Evolutionary conservation across 2,329 filamentous ascomycete species (phyloP), one percentile per base, ranked within the genome.

Genomic region (Hysterium pulicare): DNA sequence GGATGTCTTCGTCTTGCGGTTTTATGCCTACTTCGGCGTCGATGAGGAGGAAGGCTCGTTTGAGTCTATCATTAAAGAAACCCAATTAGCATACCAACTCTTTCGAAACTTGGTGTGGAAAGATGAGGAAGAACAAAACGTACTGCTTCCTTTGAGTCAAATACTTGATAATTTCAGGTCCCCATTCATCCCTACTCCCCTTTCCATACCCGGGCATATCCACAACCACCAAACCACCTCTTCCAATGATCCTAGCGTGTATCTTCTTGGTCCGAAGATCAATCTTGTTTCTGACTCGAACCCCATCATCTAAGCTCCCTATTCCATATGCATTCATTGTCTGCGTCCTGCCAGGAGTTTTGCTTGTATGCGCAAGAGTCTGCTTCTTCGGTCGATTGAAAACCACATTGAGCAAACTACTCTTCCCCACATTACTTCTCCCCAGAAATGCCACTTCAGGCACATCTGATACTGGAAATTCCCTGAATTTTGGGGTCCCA

Each of bases 161-260:
- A 64, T 85, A 87, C 60, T 85, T 86, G 69, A 86, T 71, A 46
- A 86, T 83, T 61, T 86, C 79, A 19, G 64, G 58, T 0, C 84
- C 84, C 82, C 83, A 87, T 53, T 79, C 77, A 7, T 71, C 62
- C 24, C 75, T 66, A 55, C 78, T 81, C 1, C 76, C 82, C 43
- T 78, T 74, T 3, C 84, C 84, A 56, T 87, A 87, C 0, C 84
- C 84, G 1, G 84, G 84, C 77, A 84, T 84, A 61, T 88, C 84
- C 16, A 87, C 70, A 24, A 88, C 71, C 0, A 82, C 74, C 21
- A 85, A 57, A 0, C 69, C 71, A 0, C 68, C 66, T 0, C 48
- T 42, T 1, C 68, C 67, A 7, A 69, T 46, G 28, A 67, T 66
- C 21, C 60, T 60, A 42, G 59, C 62, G 41, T 50, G 50, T 49